Evolutionary conservation across 2,329 filamentous ascomycete genomes (phyloP), one percentile per base, ranked within the genome.

Genomic region (Fusarium burgessii): DNA sequence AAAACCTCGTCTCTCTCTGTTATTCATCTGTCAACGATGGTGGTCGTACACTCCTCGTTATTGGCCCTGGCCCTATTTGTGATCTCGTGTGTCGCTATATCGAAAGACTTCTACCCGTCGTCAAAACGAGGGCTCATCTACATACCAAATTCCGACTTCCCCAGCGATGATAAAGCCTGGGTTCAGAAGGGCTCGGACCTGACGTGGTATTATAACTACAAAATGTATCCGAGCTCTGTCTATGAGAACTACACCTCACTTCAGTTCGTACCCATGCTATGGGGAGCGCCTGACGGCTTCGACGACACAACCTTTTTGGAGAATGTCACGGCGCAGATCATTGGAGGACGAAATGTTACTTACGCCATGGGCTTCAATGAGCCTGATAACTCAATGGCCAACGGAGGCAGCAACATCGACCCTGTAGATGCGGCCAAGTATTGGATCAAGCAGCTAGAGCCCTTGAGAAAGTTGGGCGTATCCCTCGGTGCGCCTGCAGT

Each of bases 161-260:
- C 47, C 13, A 36, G 5, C 20, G 47, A 51, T 3, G 47, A 51
- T 18, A 51, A 51, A 38, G 47, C 25, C 32, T 51, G 47, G 47
- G 47, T 51, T 0, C 32, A 51, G 6, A 51, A 51, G 2, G 32
- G 25, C 20, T 51, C 47, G 2, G 47, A 51, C 13, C 20, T 51
- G n/a, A 25, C 32, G 35, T 51, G 47, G 47, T 51, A 51, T 9
- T 51, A 51, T 13, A 51, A 51, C 32, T 51, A 51, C 47, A 51
- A 51, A 38, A 23, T 10, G 20, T 3, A n/a, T 7, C 32, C 47
- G 1, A 51, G 32, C 20, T 7, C 32, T 5, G 9, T 15, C 12
- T 51, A 51, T 17, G 20, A 25, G 17, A 51, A 51, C 32, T 36
- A 38, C 23, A 51, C 47, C 5, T 15, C 20, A 7, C 13, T 51